Evolutionary conservation across 163 green algal species (phyloP).

Genomic region (Chlorella variabilis): DNA sequence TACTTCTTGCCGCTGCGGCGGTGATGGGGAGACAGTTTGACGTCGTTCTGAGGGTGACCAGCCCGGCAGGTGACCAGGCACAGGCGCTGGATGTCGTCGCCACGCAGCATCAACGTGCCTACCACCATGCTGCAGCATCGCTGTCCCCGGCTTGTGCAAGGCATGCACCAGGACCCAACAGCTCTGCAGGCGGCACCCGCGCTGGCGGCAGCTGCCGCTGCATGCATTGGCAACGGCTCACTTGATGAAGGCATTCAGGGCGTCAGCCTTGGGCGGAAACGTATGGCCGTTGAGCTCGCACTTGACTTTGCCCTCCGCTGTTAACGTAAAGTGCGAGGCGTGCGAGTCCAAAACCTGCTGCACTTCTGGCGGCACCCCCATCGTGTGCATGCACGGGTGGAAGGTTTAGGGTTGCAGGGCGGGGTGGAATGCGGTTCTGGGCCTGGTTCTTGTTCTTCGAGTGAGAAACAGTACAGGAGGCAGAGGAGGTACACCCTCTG

Average conservation of each 20-base stretch:
- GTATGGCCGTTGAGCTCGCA: slow-evolving; percentile 75
- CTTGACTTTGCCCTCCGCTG: slow-evolving; percentile 60
- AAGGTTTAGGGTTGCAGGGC: not conserved
- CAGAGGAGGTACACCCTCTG: too few species aligned
- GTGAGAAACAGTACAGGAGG: too few species aligned
- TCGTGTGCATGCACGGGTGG: slow-evolving; percentile 12
- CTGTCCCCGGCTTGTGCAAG: too few species aligned
- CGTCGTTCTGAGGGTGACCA: not conserved
- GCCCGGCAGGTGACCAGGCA: not conserved
- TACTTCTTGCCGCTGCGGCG: slow-evolving; percentile 66
- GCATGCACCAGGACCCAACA: not conserved
- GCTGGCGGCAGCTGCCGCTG: not conserved
- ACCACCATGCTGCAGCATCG: too few species aligned
- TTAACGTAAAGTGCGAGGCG: slow-evolving; percentile 33
- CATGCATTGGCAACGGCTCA: slow-evolving; percentile 31
- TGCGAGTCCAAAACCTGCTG: slow-evolving; percentile 46
- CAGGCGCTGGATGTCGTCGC: not conserved
- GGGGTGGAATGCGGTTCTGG: too few species aligned
- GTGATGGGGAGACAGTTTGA: not conserved
- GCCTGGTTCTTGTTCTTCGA: too few species aligned
- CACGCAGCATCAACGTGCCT: too few species aligned
- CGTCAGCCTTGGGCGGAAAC: slow-evolving; percentile 55
- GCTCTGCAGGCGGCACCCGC: not conserved
- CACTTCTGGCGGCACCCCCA: slow-evolving; percentile 40
- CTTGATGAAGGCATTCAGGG: slow-evolving; percentile 64